Percentiles rank a stretch among this genome's conserved stretches.
Evolutionary conservation across 257 asterid species (phyloP).

Genomic region (Henckelia pumila): DNA sequence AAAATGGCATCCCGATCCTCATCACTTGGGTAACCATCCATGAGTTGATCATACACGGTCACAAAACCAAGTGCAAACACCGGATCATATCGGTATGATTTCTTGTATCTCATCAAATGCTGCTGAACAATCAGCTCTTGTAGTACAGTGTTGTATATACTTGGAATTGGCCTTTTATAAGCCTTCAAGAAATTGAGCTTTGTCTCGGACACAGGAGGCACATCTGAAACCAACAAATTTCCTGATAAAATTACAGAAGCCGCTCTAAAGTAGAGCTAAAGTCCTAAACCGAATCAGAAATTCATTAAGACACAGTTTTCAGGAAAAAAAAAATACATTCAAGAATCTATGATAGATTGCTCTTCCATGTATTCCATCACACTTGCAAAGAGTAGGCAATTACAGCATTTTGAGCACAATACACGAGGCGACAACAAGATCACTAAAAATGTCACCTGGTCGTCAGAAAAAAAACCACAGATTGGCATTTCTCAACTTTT

Average conservation of each 20-base stretch:
- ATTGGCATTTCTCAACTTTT: neutral
- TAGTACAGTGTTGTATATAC: slow-evolving; percentile 76
- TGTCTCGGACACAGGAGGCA: slow-evolving; percentile 82
- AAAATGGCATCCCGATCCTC: slow-evolving; percentile 83
- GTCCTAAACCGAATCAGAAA: slow-evolving; percentile 1
- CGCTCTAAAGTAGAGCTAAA: neutral
- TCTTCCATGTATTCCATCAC: neutral
- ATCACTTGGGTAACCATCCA: slow-evolving; percentile 88
- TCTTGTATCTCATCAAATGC: slow-evolving; percentile 83
- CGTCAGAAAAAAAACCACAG: neutral
- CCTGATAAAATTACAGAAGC: slow-evolving; percentile 25
- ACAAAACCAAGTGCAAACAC: slow-evolving; percentile 92
- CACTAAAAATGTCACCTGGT: neutral
- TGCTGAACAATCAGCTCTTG: slow-evolving; percentile 94
- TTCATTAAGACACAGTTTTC: neutral
- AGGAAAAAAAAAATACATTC: neutral
- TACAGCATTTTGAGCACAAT: neutral
- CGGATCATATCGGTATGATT: slow-evolving; percentile 76
- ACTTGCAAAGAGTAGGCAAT: neutral
- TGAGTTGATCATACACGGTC: slow-evolving; percentile 83
- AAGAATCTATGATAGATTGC: neutral
- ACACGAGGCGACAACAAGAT: neutral
- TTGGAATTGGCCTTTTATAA: slow-evolving; percentile 88
- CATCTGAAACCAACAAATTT: slow-evolving; percentile 46
- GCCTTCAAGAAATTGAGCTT: slow-evolving; percentile 76